A percentile compares a stretch with the other conserved stretches of the same genome.
Conservation (phyloP, 345 rosid species). For the Citrus trifoliata region DNA sequence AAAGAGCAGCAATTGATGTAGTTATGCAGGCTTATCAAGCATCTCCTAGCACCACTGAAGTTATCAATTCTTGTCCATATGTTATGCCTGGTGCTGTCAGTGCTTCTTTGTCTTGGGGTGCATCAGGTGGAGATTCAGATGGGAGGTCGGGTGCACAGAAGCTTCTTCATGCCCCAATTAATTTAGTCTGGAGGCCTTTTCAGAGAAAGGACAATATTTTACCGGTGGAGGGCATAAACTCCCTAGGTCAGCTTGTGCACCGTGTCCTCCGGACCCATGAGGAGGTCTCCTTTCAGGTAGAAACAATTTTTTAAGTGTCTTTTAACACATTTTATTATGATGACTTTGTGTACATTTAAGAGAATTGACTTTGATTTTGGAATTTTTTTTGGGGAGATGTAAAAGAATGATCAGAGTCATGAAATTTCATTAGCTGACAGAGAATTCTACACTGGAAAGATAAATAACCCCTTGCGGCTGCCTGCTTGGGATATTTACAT, state of each 20-base stretch:
- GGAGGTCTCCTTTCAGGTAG: slow-evolving; percentile 84
- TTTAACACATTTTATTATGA: background rate
- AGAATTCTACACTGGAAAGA: background rate
- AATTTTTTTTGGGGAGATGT: background rate
- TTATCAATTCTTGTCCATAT: slow-evolving; percentile 90
- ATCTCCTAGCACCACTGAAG: slow-evolving; percentile 56
- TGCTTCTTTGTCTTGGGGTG: slow-evolving; percentile 73
- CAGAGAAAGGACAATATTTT: slow-evolving; percentile 69
- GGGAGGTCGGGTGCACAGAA: slow-evolving; percentile 51
- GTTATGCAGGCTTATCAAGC: slow-evolving; percentile 79
- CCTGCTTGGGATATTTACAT: background rate
- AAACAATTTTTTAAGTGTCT: background rate
- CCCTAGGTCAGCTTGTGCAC: slow-evolving; percentile 74
- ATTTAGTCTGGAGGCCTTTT: slow-evolving; percentile 69
- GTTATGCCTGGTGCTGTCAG: slow-evolving; percentile 65
- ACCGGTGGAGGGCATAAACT: slow-evolving; percentile 77
- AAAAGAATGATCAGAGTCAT: background rate
- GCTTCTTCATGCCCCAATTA: slow-evolving; percentile 61
- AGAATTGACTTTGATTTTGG: no score
- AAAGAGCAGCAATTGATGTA: slow-evolving; percentile 68
- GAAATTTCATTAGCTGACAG: background rate
- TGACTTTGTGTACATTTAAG: background rate
- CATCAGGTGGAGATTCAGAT: slow-evolving; percentile 45
- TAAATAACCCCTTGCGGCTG: background rate
- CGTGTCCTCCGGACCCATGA: slow-evolving; percentile 69